Conservation (phyloP, 495 filamentous ascomycete species). For the Trichoderma parareesei region DNA sequence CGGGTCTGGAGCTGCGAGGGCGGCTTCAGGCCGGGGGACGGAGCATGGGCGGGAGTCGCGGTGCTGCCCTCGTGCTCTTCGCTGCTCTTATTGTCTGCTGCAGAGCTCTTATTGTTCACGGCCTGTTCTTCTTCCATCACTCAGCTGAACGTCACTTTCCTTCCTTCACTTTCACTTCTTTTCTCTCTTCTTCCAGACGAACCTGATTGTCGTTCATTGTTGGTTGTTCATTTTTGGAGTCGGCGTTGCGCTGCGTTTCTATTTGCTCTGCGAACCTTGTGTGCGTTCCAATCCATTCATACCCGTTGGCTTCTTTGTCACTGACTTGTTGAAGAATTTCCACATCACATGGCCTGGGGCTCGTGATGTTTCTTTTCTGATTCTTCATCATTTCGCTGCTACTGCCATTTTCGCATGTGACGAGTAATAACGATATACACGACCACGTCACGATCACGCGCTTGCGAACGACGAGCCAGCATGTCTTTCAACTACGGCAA, state of each 20-base stretch:
- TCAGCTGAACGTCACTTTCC: not conserved
- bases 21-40: not conserved
- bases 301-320: not conserved
- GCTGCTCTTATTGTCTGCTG: not conserved
- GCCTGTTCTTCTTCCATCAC: conserved; percentile 1
- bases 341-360: not conserved
- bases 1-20: not conserved
- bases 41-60: not conserved
- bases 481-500: conserved; percentile 3
- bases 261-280: not conserved
- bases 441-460: not conserved
- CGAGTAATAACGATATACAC: not conserved
- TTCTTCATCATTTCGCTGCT: not conserved
- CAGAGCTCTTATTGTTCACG: not conserved
- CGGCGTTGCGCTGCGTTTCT: not conserved
- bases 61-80: not conserved
- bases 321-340: not conserved
- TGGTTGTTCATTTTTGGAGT: not conserved
- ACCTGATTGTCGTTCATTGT: not conserved
- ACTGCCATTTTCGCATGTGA: not conserved
- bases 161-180: not conserved
- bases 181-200: no score
- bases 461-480: not conserved
- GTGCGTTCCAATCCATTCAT: not conserved
- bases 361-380: not conserved